Percentiles rank a stretch among this genome's conserved stretches.
phyloP scores from a whole-genome alignment of 2,329 filamentous ascomycete genomes.

The Penicillium sp. region DNA sequence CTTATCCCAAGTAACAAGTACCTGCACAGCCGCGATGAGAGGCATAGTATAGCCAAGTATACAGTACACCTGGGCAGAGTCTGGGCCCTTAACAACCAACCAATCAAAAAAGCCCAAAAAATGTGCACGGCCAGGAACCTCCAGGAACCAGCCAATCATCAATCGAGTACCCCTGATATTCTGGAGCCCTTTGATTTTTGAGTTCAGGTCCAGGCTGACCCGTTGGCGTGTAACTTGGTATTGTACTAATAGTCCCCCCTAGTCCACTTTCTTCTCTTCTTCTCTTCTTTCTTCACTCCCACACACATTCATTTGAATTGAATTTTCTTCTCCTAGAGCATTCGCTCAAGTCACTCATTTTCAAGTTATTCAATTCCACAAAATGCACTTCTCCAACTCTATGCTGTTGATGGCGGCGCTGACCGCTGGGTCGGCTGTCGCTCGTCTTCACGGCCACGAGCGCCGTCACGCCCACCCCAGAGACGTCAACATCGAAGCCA shows the following conservation, averaged over 20 bases:
- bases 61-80: slow-evolving; percentile 7
- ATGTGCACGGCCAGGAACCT: slow-evolving; percentile 15
- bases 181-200: neutral
- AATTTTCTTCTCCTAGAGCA: slow-evolving; percentile 11
- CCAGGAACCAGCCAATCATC: slow-evolving; percentile 14
- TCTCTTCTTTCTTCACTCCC: slow-evolving; percentile 5
- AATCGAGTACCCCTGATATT: slow-evolving; percentile 18
- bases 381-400: slow-evolving; percentile 41
- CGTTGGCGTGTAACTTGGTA: slow-evolving; percentile 6
- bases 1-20: slow-evolving; percentile 2
- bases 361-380: slow-evolving; percentile 17
- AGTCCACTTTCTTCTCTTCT: slow-evolving; percentile 10
- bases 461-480: slow-evolving; percentile 35
- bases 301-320: slow-evolving; percentile 22
- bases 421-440: slow-evolving; percentile 36
- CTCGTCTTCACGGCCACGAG: slow-evolving; percentile 39
- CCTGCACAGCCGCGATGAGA: slow-evolving; percentile 2
- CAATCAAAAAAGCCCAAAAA: slow-evolving; percentile 9
- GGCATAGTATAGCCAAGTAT: slow-evolving; percentile 8
- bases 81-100: slow-evolving; percentile 7
- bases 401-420: slow-evolving; percentile 36
- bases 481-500: slow-evolving; percentile 6
- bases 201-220: slow-evolving; percentile 1
- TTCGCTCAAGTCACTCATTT: slow-evolving; percentile 23
- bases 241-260: slow-evolving; percentile 5